Conservation (phyloP, 2,329 filamentous ascomycete species). For the Xylaria sp. region DNA sequence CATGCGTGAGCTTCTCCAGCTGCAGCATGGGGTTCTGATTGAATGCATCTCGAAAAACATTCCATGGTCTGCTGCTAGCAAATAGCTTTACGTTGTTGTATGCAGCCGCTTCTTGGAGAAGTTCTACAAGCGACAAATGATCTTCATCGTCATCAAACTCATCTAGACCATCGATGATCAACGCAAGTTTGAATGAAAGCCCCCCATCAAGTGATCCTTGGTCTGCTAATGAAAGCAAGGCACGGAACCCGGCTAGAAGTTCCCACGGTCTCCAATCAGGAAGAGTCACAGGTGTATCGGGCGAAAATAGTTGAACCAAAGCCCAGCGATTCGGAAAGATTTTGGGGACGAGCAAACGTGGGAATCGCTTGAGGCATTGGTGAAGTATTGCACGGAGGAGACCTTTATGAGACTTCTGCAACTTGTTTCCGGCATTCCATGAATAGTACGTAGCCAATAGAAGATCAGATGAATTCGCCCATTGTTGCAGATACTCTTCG, state of each 20-base stretch:
- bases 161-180: slow-evolving; percentile 22
- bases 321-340: slow-evolving; percentile 21
- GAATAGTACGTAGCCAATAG: slow-evolving; percentile 17
- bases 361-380: slow-evolving; percentile 10
- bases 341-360: background rate
- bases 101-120: background rate
- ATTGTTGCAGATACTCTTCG: background rate
- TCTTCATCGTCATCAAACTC: slow-evolving; percentile 4
- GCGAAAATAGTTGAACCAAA: slow-evolving; percentile 2
- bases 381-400: slow-evolving; percentile 19
- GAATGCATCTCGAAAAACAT: slow-evolving; percentile 41
- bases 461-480: background rate
- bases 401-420: slow-evolving; percentile 15
- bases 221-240: slow-evolving; percentile 1
- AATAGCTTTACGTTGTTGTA: slow-evolving; percentile 20
- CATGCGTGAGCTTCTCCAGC: slow-evolving; percentile 40
- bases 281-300: background rate
- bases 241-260: slow-evolving; percentile 6
- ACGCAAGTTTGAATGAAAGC: slow-evolving; percentile 1
- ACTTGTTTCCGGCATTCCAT: slow-evolving; percentile 21
- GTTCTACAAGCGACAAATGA: background rate
- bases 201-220: background rate
- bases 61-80: slow-evolving; percentile 43
- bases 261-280: slow-evolving; percentile 12
- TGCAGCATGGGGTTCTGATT: slow-evolving; percentile 30